Conservation (phyloP, 345 rosid genomes). For the Populus euphratica region DNA sequence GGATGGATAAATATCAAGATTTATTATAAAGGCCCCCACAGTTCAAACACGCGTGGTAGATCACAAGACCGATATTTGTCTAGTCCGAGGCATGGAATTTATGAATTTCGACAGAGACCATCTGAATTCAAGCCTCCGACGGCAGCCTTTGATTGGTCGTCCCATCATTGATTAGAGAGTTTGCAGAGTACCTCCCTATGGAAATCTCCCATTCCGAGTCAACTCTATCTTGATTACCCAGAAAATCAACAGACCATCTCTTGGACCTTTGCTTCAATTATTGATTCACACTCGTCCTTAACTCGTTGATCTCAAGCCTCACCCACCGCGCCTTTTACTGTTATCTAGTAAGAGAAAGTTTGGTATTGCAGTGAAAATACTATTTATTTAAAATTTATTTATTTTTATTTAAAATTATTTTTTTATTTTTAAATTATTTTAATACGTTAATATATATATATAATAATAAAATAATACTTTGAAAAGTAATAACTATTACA, state of each 20-base stretch:
- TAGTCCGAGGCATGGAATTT: background rate
- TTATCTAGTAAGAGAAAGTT: background rate
- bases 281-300: constrained; percentile 6
- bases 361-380: too few species aligned
- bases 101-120: background rate
- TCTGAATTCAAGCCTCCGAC: background rate
- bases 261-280: constrained; percentile 12
- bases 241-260: background rate
- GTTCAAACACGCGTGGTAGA: background rate
- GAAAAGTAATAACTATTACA: too few species aligned
- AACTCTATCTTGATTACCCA: too few species aligned
- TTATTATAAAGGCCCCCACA: background rate
- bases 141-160: constrained; percentile 1
- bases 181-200: background rate
- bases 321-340: background rate
- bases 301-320: background rate
- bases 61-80: background rate
- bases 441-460: too few species aligned
- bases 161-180: constrained; percentile 1
- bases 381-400: too few species aligned
- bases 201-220: background rate
- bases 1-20: background rate
- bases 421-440: too few species aligned
- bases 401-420: too few species aligned
- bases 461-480: too few species aligned